Conservation (phyloP, 2,329 filamentous ascomycete genomes). For the Chrysoporthe cubensis region DNA sequence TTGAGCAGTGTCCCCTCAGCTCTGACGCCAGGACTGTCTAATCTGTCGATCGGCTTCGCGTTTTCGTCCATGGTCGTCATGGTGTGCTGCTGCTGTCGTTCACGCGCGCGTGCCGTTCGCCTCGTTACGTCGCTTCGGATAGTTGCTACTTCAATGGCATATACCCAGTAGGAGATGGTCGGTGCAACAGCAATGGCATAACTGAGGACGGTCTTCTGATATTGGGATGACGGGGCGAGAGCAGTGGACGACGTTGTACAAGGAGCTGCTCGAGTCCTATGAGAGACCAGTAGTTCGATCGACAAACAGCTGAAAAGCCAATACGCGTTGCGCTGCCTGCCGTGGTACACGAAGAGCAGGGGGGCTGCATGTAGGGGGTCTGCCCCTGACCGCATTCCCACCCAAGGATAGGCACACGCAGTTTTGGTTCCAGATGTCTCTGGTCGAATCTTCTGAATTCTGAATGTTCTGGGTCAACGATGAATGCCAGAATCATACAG, state of each 20-base stretch:
- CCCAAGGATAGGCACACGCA: neutral
- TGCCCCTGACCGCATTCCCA: neutral
- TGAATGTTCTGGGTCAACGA: neutral
- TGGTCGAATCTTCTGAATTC: neutral
- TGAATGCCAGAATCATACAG: slow-evolving; percentile 12
- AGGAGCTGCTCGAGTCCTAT: neutral
- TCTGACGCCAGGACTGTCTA: slow-evolving; percentile 67
- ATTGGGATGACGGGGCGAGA: neutral
- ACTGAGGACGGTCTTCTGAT: neutral
- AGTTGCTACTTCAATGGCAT: slow-evolving; percentile 18
- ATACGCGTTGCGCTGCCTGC: slow-evolving; percentile 9
- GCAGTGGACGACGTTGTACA: neutral
- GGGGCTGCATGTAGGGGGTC: neutral
- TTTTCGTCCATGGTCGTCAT: slow-evolving; percentile 29
- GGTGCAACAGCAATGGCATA: slow-evolving; percentile 9
- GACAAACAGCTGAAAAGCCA: neutral
- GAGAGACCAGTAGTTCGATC: neutral
- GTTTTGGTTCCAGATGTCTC: neutral
- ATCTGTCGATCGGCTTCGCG: slow-evolving; percentile 49
- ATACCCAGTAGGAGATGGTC: slow-evolving; percentile 5
- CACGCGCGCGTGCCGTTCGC: neutral
- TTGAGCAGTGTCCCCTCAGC: slow-evolving; percentile 63
- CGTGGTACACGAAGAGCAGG: neutral
- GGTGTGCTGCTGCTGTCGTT: neutral
- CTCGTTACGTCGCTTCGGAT: neutral